phyloP scores from a whole-genome alignment of 768 basidiomycete species.

The Tephrocybe sp. region DNA sequence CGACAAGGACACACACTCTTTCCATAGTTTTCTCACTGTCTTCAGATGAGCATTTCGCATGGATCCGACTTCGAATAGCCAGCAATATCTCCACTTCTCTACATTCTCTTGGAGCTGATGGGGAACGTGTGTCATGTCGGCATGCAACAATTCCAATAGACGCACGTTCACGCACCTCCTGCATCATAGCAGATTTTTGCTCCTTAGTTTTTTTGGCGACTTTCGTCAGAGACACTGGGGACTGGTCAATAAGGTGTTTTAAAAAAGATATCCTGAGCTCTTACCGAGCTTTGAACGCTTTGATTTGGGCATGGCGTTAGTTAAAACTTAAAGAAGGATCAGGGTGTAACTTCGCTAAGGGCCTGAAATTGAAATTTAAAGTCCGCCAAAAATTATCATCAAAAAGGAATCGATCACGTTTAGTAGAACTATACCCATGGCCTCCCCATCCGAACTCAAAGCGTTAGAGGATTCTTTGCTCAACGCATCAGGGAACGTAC shows the following conservation, averaged over 20 bases:
- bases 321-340: constrained; percentile 10
- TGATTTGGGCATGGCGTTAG: constrained; percentile 75
- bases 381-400: constrained; percentile 44
- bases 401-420: constrained; percentile 17
- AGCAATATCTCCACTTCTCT: constrained; percentile 93
- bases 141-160: not conserved
- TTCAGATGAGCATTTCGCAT: constrained; percentile 96
- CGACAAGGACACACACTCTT: constrained; percentile 56
- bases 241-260: constrained; percentile 8
- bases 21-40: constrained; percentile 91
- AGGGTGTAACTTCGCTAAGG: no score
- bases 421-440: constrained; percentile 20
- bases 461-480: constrained; percentile 75
- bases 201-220: constrained; percentile 91
- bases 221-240: constrained; percentile 86
- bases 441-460: constrained; percentile 53
- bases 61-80: constrained; percentile 92
- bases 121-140: constrained; percentile 2
- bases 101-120: constrained; percentile 73
- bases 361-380: constrained; percentile 30
- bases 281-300: constrained; percentile 86
- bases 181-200: constrained; percentile 82
- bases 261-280: constrained; percentile 21
- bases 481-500: constrained; percentile 67
- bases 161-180: constrained; percentile 50